phyloP scores from a whole-genome alignment of 2,329 filamentous ascomycete species.

The Fusarium sp. region DNA sequence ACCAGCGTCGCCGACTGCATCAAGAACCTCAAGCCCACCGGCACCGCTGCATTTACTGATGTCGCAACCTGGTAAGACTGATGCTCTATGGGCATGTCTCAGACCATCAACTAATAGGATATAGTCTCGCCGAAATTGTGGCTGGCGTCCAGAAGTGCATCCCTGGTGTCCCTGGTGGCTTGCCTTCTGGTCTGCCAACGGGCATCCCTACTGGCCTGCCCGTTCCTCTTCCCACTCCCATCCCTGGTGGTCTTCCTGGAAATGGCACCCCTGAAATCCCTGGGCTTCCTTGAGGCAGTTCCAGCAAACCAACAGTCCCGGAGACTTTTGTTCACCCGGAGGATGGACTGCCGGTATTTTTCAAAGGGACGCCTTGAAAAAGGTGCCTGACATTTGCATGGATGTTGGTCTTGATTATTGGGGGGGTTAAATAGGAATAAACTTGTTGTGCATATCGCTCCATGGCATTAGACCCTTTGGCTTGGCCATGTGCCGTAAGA shows the following conservation, averaged over 20 bases:
- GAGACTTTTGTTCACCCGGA: fast-evolving
- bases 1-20: not conserved
- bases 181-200: not conserved
- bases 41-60: not conserved
- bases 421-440: fast-evolving
- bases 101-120: not conserved
- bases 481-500: not conserved
- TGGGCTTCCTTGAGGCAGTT: not conserved
- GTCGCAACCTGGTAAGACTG: not conserved
- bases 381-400: fast-evolving
- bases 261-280: not conserved
- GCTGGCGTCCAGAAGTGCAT: not conserved
- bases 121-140: not conserved
- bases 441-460: not conserved
- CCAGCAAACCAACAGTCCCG: fast-evolving
- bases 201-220: fast-evolving
- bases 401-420: fast-evolving
- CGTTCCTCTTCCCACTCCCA: not conserved
- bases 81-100: too few species aligned
- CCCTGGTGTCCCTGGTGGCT: not conserved
- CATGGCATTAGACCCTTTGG: too few species aligned
- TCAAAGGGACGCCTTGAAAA: fast-evolving
- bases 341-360: fast-evolving
- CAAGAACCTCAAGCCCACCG: not conserved
- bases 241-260: not conserved